Percentiles rank a stretch among this genome's conserved stretches.
These are phyloP conservation scores for Yarrowia sp. DNA, from an alignment of 805 yeast species.

Conservation along the genomic window DNA sequence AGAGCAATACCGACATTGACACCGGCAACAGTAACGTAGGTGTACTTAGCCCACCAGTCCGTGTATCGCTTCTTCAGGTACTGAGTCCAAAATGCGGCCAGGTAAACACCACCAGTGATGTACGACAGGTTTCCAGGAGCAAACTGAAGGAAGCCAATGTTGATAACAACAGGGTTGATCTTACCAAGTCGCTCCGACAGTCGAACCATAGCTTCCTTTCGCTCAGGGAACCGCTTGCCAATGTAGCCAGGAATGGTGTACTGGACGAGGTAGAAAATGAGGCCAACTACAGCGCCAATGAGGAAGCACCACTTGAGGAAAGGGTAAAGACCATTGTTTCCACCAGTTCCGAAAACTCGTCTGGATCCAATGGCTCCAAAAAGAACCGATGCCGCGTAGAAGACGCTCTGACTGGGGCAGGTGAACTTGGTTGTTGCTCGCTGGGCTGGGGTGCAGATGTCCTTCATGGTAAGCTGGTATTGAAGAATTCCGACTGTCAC, in stretches of 20 bases:
- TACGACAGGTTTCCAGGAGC: constrained; percentile 45
- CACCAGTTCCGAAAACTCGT: constrained; percentile 32
- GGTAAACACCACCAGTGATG: constrained; percentile 42
- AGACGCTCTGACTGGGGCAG: constrained; percentile 42
- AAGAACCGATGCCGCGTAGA: constrained; percentile 49
- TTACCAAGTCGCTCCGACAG: not conserved
- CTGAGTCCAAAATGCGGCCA: constrained; percentile 48
- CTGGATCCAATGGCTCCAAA: constrained; percentile 66
- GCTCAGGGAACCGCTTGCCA: constrained; percentile 27
- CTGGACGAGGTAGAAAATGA: constrained; percentile 7
- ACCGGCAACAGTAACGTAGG: constrained; percentile 48
- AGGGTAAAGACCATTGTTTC: constrained; percentile 51
- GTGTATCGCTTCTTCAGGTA: constrained; percentile 43
- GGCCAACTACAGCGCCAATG: constrained; percentile 42
- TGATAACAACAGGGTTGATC: constrained; percentile 44
- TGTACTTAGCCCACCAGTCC: constrained; percentile 53
- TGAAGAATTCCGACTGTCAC: constrained; percentile 36
- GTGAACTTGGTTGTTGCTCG: constrained; percentile 41
- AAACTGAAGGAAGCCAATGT: constrained; percentile 44
- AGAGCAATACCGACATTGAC: constrained; percentile 50
- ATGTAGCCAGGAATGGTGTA: constrained; percentile 27
- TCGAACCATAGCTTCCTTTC: constrained; percentile 32
- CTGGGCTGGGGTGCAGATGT: constrained; percentile 34
- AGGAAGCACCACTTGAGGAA: constrained; percentile 61
- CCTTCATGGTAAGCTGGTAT: constrained; percentile 37